These are phyloP conservation scores for Eremothecium cymbalariae DNA, from an alignment of 1,139 yeast genomes.

Conservation along the genomic window DNA sequence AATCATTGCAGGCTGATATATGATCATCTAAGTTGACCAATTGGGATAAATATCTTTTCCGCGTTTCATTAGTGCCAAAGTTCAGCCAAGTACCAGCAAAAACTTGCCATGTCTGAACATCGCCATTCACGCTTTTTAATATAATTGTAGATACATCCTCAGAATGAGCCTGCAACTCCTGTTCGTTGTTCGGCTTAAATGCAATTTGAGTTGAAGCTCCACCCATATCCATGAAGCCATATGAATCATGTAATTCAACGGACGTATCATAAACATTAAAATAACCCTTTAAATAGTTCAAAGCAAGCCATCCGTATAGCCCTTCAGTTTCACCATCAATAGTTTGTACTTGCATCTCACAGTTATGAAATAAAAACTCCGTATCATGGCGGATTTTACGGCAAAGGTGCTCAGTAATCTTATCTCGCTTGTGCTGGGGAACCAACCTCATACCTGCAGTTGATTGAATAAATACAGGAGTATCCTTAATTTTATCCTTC, in stretches of 20 bases:
- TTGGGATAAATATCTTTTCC: conserved; percentile 53
- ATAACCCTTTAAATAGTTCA: conserved; percentile 57
- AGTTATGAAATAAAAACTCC: conserved; percentile 44
- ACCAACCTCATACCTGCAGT: conserved; percentile 79
- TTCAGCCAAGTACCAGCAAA: conserved; percentile 82
- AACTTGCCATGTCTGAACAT: conserved; percentile 55
- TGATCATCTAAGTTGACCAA: conserved; percentile 40
- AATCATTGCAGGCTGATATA: conserved; percentile 34
- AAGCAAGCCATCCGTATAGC: conserved; percentile 69
- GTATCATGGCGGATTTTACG: conserved; percentile 40
- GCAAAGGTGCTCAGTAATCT: conserved; percentile 48
- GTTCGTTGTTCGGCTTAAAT: conserved; percentile 53
- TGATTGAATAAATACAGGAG: conserved; percentile 67
- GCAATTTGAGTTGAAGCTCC: conserved; percentile 82
- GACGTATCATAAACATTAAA: conserved; percentile 40
- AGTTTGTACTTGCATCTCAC: conserved; percentile 55
- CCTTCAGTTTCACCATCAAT: conserved; percentile 82
- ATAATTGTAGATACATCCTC: conserved; percentile 56
- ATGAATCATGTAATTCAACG: conserved; percentile 40
- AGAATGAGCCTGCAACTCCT: conserved; percentile 47
- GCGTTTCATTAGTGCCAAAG: conserved; percentile 76
- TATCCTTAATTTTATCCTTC: conserved; percentile 40
- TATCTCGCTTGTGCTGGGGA: conserved; percentile 39
- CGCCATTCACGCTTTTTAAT: conserved; percentile 53
- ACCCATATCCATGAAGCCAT: conserved; percentile 87